A percentile compares a stretch with the other conserved stretches of the same genome.
Evolutionary conservation across 2,329 filamentous ascomycete species (phyloP).

Genomic region (Clonostachys byssicola): DNA sequence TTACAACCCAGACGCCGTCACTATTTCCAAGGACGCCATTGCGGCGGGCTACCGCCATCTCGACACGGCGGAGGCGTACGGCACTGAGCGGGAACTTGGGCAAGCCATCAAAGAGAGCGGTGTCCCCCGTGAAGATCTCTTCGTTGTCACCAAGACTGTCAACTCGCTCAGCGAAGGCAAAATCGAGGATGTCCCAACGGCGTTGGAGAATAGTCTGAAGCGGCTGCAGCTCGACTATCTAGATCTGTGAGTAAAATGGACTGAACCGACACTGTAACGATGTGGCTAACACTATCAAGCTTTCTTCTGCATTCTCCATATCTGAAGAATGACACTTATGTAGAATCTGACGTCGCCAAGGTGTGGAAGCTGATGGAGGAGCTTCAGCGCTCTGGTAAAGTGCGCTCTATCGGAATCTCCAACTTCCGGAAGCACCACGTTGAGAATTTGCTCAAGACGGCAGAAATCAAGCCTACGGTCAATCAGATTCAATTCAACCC

Average conservation of each 20-base stretch:
- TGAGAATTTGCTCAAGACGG: constrained; percentile 48
- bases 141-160: constrained; percentile 52
- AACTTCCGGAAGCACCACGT: constrained; percentile 70
- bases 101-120: constrained; percentile 66
- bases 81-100: constrained; percentile 66
- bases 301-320: too few relatives aligned
- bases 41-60: constrained; percentile 36
- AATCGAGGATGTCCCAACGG: too few relatives aligned
- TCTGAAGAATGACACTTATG: too few relatives aligned
- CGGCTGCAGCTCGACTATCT: constrained; percentile 66
- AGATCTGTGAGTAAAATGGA: constrained; percentile 46
- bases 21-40: constrained; percentile 17
- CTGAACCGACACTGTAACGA: too few relatives aligned
- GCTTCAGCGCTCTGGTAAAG: constrained; percentile 61
- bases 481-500: constrained; percentile 83
- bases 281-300: too few relatives aligned
- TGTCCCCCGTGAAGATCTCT: constrained; percentile 63
- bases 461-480: constrained; percentile 57
- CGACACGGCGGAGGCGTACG: constrained; percentile 53
- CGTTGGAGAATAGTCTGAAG: constrained; percentile 59
- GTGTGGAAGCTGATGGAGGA: constrained; percentile 28
- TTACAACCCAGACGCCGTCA: constrained; percentile 50
- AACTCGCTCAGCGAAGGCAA: too few relatives aligned
- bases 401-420: constrained; percentile 69
- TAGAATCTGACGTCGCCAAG: too few relatives aligned